Percentiles rank a stretch among this genome's conserved stretches.
These are phyloP conservation scores for Cytauxzoon felis DNA, from an alignment of 169 alveolate species.

Conservation along the genomic window DNA sequence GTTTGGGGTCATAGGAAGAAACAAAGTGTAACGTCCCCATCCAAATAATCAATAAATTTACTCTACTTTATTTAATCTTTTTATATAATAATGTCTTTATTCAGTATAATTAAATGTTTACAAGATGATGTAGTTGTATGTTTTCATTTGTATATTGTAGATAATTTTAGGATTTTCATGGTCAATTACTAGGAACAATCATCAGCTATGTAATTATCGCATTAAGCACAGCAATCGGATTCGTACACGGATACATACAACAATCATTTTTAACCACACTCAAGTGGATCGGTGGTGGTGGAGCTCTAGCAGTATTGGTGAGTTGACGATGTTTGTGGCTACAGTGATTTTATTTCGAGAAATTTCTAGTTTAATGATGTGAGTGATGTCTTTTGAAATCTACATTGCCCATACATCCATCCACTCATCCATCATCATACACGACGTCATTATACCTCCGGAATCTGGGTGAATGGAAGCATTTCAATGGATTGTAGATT, in stretches of 20 bases:
- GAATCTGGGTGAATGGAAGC: too few species aligned
- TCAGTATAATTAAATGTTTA: background rate
- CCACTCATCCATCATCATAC: too few species aligned
- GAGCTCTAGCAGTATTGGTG: slow-evolving; percentile 16
- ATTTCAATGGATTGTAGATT: too few species aligned
- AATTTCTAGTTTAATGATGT: background rate
- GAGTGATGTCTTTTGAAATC: too few species aligned
- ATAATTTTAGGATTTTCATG: slow-evolving; percentile 62
- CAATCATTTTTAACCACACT: slow-evolving; percentile 28
- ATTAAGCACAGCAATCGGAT: slow-evolving; percentile 27
- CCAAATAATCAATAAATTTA: too few species aligned
- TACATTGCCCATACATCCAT: too few species aligned
- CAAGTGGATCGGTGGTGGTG: slow-evolving; percentile 1
- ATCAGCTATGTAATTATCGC: slow-evolving; percentile 2
- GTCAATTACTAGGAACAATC: slow-evolving; percentile 28
- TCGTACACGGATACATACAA: slow-evolving; percentile 23
- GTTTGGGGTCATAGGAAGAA: too few species aligned
- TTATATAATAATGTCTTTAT: background rate
- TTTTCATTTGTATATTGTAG: background rate
- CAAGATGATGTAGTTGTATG: background rate
- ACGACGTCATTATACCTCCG: too few species aligned
- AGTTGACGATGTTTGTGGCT: background rate
- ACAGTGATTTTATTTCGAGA: too few species aligned
- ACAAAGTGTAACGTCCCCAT: too few species aligned
- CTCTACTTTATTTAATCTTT: too few species aligned